These are phyloP conservation scores for Fusarium redolens DNA, from an alignment of 2,329 filamentous ascomycete species.

Conservation along the genomic window DNA sequence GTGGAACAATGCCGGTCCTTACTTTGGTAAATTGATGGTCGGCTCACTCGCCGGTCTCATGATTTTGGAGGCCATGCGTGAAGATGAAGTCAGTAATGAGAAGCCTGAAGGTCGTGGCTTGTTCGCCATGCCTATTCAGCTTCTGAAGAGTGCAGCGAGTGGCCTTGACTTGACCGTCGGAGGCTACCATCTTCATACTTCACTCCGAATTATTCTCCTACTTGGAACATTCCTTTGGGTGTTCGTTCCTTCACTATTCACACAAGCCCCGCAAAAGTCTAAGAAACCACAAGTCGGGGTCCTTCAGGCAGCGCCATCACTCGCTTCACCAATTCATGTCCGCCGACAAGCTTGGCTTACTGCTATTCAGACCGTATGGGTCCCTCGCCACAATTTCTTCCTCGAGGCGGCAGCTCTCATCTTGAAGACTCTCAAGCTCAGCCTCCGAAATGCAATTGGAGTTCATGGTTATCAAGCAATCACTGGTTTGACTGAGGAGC, in stretches of 20 bases:
- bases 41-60: conserved; percentile 92
- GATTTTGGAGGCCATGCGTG: conserved; percentile 83
- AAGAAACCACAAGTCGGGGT: conserved; percentile 60
- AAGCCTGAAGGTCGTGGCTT: conserved; percentile 74
- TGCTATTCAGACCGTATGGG: conserved; percentile 90
- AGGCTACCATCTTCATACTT: conserved; percentile 65
- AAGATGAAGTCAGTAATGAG: conserved; percentile 73
- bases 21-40: conserved; percentile 85
- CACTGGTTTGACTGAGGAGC: conserved; percentile 83
- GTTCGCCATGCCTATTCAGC: conserved; percentile 70
- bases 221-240: conserved; percentile 66
- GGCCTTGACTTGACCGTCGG: conserved; percentile 63
- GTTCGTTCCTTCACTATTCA: conserved; percentile 65
- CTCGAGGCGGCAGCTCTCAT: conserved; percentile 85
- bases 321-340: conserved; percentile 85
- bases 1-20: conserved; percentile 67
- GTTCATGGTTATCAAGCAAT: conserved; percentile 80
- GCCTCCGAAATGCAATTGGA: conserved; percentile 81
- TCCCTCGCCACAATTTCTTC: conserved; percentile 87
- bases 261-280: conserved; percentile 59
- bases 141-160: conserved; percentile 62
- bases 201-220: conserved; percentile 64
- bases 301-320: conserved; percentile 71
- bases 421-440: conserved; percentile 85
- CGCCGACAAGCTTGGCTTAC: conserved; percentile 92